Conservation (phyloP, 1,284 basidiomycete genomes). For the Crepidotus sp. region DNA sequence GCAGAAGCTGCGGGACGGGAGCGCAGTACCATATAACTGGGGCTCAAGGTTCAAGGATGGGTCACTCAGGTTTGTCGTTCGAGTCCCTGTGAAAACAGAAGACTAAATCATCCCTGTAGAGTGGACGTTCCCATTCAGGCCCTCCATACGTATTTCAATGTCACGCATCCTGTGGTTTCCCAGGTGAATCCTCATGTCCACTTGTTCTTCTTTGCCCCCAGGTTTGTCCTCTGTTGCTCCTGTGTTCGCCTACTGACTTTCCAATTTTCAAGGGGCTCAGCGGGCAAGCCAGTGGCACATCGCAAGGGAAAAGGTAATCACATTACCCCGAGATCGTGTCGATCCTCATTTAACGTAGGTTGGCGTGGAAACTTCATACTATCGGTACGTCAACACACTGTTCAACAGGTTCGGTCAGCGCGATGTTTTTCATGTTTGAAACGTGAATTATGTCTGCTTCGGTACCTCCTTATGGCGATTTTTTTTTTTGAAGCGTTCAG, state of each 20-base stretch:
- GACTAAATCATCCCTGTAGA: conserved; percentile 24
- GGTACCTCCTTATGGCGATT: too few species aligned
- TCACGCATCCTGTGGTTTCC: conserved; percentile 27
- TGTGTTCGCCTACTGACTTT: not conserved
- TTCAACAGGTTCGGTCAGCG: too few species aligned
- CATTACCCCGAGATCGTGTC: not conserved
- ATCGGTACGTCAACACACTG: conserved; percentile 29
- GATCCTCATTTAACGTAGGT: conserved; percentile 34
- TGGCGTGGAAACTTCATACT: conserved; percentile 96
- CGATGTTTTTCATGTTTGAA: too few species aligned
- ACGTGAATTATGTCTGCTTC: too few species aligned
- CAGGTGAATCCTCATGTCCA: conserved; percentile 93
- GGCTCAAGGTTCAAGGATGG: conserved; percentile 94
- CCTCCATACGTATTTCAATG: conserved; percentile 90
- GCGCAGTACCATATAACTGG: conserved; percentile 88
- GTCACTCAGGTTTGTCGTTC: conserved; percentile 53
- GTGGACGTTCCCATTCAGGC: conserved; percentile 94
- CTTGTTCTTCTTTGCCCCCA: conserved; percentile 92
- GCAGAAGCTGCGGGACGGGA: conserved; percentile 84
- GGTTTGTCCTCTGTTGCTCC: not conserved
- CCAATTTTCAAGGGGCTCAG: conserved; percentile 57
- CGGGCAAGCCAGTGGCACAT: conserved; percentile 89
- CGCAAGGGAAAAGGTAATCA: conserved; percentile 76
- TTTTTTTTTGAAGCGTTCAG: too few species aligned
- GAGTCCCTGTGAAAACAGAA: not conserved